These are phyloP conservation scores for Ustilago hordei DNA, from an alignment of 1,284 basidiomycete species.

Conservation along the genomic window DNA sequence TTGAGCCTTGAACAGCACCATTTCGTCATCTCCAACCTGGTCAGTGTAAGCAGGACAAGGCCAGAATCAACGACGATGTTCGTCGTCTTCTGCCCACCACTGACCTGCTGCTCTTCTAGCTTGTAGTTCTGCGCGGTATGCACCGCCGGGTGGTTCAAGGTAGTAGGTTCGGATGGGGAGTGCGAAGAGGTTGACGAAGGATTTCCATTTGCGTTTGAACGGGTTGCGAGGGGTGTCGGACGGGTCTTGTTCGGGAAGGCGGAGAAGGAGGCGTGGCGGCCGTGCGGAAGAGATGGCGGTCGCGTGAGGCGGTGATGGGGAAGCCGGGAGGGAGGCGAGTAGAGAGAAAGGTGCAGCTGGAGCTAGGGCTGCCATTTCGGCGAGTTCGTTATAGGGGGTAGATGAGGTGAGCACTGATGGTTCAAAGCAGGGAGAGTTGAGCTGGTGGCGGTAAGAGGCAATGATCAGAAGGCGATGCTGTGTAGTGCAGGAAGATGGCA, in stretches of 20 bases:
- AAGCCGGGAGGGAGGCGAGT: neutral
- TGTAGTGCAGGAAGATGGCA: neutral
- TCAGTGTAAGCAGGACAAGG: slow-evolving; percentile 42
- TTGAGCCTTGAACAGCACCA: slow-evolving; percentile 52
- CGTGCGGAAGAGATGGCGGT: neutral
- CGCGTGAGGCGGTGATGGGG: neutral
- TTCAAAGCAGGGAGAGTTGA: neutral
- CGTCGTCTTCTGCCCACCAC: slow-evolving; percentile 20
- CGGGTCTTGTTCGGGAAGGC: slow-evolving; percentile 5
- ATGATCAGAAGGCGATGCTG: neutral
- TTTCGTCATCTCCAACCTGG: slow-evolving; percentile 48
- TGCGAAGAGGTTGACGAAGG: slow-evolving; percentile 50
- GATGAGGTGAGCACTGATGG: neutral
- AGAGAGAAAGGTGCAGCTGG: neutral
- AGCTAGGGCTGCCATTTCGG: neutral
- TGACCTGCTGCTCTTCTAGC: slow-evolving; percentile 7
- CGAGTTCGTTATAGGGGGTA: neutral
- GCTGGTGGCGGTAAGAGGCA: neutral
- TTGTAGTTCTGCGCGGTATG: slow-evolving; percentile 29
- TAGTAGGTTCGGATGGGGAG: slow-evolving; percentile 54
- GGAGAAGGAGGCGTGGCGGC: slow-evolving; percentile 18
- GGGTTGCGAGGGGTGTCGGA: slow-evolving; percentile 19
- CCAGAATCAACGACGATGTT: slow-evolving; percentile 16
- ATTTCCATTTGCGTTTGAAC: slow-evolving; percentile 47
- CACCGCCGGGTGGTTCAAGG: slow-evolving; percentile 30